Evolutionary conservation across 768 basidiomycete genomes (phyloP), one percentile per base, ranked within the genome.

Genomic region (Suillus fuscotomentosus): DNA sequence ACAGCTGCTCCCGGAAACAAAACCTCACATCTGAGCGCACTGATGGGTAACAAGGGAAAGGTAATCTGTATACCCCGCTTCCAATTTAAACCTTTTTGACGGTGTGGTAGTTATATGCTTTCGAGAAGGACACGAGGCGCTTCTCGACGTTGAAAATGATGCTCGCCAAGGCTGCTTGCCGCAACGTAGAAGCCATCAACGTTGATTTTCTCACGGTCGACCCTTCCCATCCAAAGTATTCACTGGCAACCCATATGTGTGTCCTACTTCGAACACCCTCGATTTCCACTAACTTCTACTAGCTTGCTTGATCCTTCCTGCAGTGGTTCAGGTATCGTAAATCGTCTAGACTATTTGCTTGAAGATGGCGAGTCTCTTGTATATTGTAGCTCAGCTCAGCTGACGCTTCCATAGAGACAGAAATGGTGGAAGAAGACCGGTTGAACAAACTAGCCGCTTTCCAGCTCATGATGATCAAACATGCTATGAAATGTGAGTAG

Each of bases 1-100:
- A 99, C 95, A 13, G 91, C 95, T 47, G 97, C 97, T 1, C 97
- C 97, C 0, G 97, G 97, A 0, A 99, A 99, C 79, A 99, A 99
- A 79, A 99, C 97, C 2, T 91, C 95, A 9, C 94, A 97, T 76
- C 77, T 99, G 27, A 91, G 92, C 68, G 94, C 95, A 27, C 79
- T 98, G 51, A 94, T 98, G 91, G 73, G 80, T 20, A 90, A 89
- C 68, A 84, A 85, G 73, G 94, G 95, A 70, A 91, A 88, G 77
- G 96, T 94, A 61, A 66, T 81, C 53, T 50, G 24, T 41, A 60
- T 42, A 7, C 27, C 50, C 55, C 41, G 27, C 27, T 36, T 27
- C 61, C 67, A 53, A 67, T 41, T 5, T 5, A 13, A 64, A 13
- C 36, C 11, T 17, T 27, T 24, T 20, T 50, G 64, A 51, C 17